Evolutionary conservation across 2,329 filamentous ascomycete genomes (phyloP).

Genomic region (Ascochyta clinopodiicola): DNA sequence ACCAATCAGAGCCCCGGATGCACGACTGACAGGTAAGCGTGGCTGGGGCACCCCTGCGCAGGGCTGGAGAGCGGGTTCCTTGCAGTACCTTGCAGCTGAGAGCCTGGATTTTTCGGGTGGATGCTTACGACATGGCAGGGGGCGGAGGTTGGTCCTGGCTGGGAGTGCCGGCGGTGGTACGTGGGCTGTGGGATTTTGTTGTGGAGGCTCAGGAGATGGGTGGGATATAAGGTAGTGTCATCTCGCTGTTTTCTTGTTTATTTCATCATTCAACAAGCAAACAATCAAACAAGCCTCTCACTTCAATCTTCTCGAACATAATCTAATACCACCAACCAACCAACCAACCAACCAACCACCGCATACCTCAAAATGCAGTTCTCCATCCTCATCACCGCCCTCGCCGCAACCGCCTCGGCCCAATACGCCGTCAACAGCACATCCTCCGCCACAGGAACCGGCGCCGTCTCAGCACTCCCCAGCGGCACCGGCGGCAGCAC

Average conservation of each 20-base stretch:
- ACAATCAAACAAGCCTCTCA: not conserved
- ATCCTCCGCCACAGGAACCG: slow-evolving; percentile 29
- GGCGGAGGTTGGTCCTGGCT: slow-evolving; percentile 15
- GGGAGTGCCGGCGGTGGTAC: slow-evolving; percentile 7
- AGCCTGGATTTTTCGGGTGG: slow-evolving; percentile 1
- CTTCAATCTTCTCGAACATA: not conserved
- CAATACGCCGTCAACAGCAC: slow-evolving; percentile 36
- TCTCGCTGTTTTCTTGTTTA: not conserved
- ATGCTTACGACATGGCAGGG: not conserved
- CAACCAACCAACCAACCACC: not conserved
- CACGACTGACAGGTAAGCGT: not conserved
- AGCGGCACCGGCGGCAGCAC: slow-evolving; percentile 18
- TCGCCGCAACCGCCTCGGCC: slow-evolving; percentile 38
- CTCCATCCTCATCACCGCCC: slow-evolving; percentile 35
- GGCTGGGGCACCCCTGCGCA: not conserved
- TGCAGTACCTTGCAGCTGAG: slow-evolving; percentile 13
- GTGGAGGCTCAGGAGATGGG: not conserved
- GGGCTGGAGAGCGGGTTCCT: slow-evolving; percentile 3
- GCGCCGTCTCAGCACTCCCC: slow-evolving; percentile 14
- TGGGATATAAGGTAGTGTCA: not conserved
- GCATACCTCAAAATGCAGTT: slow-evolving; percentile 38
- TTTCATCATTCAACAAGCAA: not conserved
- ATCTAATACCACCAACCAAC: not conserved
- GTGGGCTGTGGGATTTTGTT: slow-evolving; percentile 4
- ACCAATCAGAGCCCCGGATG: not conserved